Base-by-base conservation (phyloP, 2,329 filamentous ascomycete genomes). In the Phaeophleospora eucalypticola region DNA sequence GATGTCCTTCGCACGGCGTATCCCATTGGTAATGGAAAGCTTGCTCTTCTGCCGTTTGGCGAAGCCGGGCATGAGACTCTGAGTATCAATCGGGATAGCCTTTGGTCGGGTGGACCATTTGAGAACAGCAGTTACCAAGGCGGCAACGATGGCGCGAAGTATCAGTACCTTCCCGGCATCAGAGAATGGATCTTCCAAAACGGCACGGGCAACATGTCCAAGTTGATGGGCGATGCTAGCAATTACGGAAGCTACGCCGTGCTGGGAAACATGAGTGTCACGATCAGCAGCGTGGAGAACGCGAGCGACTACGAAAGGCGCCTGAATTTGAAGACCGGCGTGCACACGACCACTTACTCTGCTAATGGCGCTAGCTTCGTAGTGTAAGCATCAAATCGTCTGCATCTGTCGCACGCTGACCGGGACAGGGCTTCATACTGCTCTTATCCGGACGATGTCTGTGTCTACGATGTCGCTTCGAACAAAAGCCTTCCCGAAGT, bases 21-120 rank as follows among this genome's bases (percentile, higher is more conserved):
- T n/a, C n/a, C n/a, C n/a, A n/a, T n/a, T n/a, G n/a, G n/a, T n/a
- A n/a, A n/a, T n/a, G n/a, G n/a, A n/a, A n/a, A n/a, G n/a, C n/a
- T n/a, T n/a, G n/a, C n/a, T n/a, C n/a, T n/a, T n/a, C n/a, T 77
- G 21, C 66, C 71, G 0, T 72, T 72, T 45, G 74, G 75, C 0
- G 50, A 61, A 14, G 65, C 73, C 0, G 69, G 70, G 2, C 51
- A 60, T 1, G 74, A 77, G 40, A 69, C 65, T 18, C 43, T 77
- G 4, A 68, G 64, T 16, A 45, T 78, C 32, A 78, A 78, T 41
- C 53, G 75, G 15, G 75, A 79, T 46, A 72, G 66, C 2, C 53
- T 78, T 1, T 78, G 74, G 75, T 71, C 70, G 2, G 74, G 73
- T 2, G 75, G 75, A 0, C 74, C 74, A 0, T 78, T 78, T 46